Base-by-base conservation (phyloP, 1,284 basidiomycete species). In the Cerioporus squamosus region DNA sequence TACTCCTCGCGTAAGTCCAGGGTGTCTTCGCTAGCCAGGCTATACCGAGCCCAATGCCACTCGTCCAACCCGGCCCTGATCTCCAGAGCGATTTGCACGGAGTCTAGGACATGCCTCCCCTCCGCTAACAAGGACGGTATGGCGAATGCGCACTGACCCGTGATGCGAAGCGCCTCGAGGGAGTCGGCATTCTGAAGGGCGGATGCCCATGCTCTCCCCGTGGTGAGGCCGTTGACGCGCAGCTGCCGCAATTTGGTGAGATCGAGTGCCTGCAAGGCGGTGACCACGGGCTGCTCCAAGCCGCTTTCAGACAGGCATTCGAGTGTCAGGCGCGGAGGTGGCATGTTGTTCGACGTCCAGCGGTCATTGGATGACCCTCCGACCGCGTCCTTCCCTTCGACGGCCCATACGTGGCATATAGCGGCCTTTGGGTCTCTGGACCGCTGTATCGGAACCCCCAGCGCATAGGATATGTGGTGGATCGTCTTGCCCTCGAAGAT, bases 1-100 rank as follows among this genome's bases (percentile, higher is more conserved):
- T 23, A 45, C 44, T 45, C 12, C 44, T 18, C 44, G 23, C 22
- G 39, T 14, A 40, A 14, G 39, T 40, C 39, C 39, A 5, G 18
- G 14, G 15, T 3, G 12, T 29, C 23, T n/a, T 15, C 44, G 4
- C n/a, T 23, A 7, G 8, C 24, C 7, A 23, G 6, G 3, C 23
- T 23, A 18, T 44, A 52, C 14, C 22, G 42, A 6, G 43, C 42
- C 51, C 51, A 52, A 23, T 44, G 51, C 51, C 51, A 52, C 31
- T 52, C 31, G 29, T 52, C 51, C 2, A 44, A 26, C 22, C 51
- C 51, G 18, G 51, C 51, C 20, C 42, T 26, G 10, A 44, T 38
- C 14, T 26, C 26, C 12, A 52, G 51, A 18, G 8, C 42, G n/a
- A 52, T 24, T 29, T 52, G 29, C 24, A 9, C 42, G 14, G 43